These are phyloP conservation scores for Gliomastix tumulicola DNA, from an alignment of 2,329 filamentous ascomycete genomes.

Conservation along the genomic window DNA sequence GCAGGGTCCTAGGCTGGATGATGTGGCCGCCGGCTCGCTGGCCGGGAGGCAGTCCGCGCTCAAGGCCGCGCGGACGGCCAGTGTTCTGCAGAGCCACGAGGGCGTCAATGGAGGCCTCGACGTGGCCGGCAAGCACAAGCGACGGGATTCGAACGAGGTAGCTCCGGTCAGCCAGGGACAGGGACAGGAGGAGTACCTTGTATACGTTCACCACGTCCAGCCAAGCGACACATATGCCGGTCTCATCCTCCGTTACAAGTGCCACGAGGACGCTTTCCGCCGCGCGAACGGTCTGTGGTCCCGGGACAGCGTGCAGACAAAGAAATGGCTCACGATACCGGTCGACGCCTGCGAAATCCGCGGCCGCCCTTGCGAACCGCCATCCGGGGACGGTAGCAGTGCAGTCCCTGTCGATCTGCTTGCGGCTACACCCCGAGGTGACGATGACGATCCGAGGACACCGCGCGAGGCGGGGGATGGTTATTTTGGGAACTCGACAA, in stretches of 20 bases:
- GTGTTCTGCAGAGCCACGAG: conserved; percentile 54
- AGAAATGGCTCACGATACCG: conserved; percentile 74
- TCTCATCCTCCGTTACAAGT: conserved; percentile 84
- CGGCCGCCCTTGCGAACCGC: conserved; percentile 59
- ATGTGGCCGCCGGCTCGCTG: conserved; percentile 47
- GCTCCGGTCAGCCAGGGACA: conserved; percentile 45
- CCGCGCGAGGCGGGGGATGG: too few relatives aligned
- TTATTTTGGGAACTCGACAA: conserved; percentile 14
- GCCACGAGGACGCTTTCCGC: conserved; percentile 72
- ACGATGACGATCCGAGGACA: conserved; percentile 27
- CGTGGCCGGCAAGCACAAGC: conserved; percentile 50
- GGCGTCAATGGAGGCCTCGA: conserved; percentile 53
- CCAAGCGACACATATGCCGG: conserved; percentile 84
- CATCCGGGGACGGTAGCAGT: conserved; percentile 29
- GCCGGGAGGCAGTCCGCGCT: conserved; percentile 47
- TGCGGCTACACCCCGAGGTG: background rate
- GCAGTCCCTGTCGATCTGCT: conserved; percentile 17
- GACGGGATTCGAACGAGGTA: conserved; percentile 62
- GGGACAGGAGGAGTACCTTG: conserved; percentile 63
- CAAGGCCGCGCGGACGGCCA: conserved; percentile 49
- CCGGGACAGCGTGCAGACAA: conserved; percentile 80
- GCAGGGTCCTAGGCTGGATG: conserved; percentile 27
- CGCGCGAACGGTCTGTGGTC: conserved; percentile 94
- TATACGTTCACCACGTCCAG: conserved; percentile 84
- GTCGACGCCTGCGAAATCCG: conserved; percentile 85